phyloP scores from a whole-genome alignment of 345 rosid species.

The Pistacia integerrima region DNA sequence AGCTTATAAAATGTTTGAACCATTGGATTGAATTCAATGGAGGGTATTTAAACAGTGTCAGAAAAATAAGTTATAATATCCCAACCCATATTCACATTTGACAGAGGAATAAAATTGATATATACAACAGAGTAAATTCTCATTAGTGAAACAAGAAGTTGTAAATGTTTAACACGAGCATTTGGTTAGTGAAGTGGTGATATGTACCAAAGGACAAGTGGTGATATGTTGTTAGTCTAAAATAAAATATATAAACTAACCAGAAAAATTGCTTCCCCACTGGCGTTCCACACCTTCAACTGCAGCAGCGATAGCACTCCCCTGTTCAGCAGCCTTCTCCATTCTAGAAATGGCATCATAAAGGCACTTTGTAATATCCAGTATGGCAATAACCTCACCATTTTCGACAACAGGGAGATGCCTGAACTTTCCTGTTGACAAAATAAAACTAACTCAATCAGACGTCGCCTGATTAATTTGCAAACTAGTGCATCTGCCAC shows the following conservation, averaged over 20 bases:
- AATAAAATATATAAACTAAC: constrained; percentile 34
- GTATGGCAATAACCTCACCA: constrained; percentile 94
- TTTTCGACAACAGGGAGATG: constrained; percentile 99
- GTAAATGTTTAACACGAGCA: neutral
- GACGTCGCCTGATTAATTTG: neutral
- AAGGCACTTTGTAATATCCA: constrained; percentile 94
- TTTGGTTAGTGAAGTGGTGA: neutral
- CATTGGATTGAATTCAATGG: no score
- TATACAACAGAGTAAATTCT: neutral
- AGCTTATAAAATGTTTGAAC: no score
- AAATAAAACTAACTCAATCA: constrained; percentile 10
- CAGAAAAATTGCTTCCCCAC: constrained; percentile 75
- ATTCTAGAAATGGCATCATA: constrained; percentile 95
- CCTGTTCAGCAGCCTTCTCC: constrained; percentile 99
- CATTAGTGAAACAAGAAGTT: neutral
- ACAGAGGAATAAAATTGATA: neutral
- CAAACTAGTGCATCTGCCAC: neutral
- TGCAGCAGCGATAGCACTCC: constrained; percentile 95
- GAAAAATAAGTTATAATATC: no score
- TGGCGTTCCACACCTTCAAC: constrained; percentile 99
- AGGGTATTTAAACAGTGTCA: no score
- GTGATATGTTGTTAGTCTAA: neutral
- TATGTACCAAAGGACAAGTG: neutral
- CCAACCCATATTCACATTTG: neutral
- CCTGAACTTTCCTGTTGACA: constrained; percentile 76